Evolutionary conservation across 345 rosid genomes (phyloP), one percentile per base, ranked within the genome.

Genomic region (Hibiscus trionum): DNA sequence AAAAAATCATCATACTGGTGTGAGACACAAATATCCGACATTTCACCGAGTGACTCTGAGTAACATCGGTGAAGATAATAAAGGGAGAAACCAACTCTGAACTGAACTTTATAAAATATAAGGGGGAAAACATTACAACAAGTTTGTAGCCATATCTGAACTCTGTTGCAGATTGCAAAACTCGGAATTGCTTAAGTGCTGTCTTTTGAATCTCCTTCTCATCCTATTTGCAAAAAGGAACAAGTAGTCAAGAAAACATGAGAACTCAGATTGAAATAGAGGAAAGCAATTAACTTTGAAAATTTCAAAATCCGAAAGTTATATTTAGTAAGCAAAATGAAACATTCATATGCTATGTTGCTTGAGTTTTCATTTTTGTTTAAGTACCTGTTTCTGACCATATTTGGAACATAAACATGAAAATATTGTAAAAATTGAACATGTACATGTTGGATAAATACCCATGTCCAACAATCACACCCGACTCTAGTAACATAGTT

Each of bases 131-230:
- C 79, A 80, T 87, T 91, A 91, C 97, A 75, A 94, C 93, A 75
- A 91, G 91, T 82, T 91, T 94, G 91, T 94, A 91, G 79, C 98
- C 98, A 74, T 88, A 91, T 91, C 91, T 87, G 85, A 94, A 94
- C 64, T 91, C 92, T 2, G 89, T 82, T 21, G 97, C 87, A 1
- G 86, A 65, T 47, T 84, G 88, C 77, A 94, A 76, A 12, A 82
- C 85, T 49, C 95, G 96, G 76, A 80, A 79, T 79, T 91, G 97
- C 80, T 83, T 90, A 50, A 87, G 72, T 46, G 97, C 98, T 5
- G 95, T 88, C 87, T 88, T 90, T 72, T 90, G 93, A 75, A 90
- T 91, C 80, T 88, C 92, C 86, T 88, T 90, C 88, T 90, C 97
- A 56, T 94, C 99, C 98, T 94, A 73, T 72, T 73, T 14, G 27